These are phyloP conservation scores for Elsinoe australis DNA, from an alignment of 2,329 filamentous ascomycete species.

Conservation along the genomic window DNA sequence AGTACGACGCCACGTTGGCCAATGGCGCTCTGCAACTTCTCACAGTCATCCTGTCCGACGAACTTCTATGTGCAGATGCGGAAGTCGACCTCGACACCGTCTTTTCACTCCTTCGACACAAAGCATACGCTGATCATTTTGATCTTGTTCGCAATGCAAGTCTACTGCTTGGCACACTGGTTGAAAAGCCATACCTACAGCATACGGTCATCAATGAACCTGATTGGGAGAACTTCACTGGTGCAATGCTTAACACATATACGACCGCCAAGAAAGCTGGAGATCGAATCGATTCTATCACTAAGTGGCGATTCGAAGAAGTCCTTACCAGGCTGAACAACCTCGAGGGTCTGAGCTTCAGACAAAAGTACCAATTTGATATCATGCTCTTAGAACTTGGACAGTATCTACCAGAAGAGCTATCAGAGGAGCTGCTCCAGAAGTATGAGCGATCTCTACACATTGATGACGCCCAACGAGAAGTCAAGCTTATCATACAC, in stretches of 20 bases:
- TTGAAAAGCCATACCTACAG: background rate
- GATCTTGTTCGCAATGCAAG: constrained; percentile 1
- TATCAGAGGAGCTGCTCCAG: constrained; percentile 3
- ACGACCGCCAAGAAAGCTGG: background rate
- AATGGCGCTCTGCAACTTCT: constrained; percentile 14
- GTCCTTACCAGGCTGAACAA: background rate
- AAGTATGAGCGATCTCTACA: constrained; percentile 10
- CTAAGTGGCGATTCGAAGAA: background rate
- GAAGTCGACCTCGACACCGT: constrained; percentile 11
- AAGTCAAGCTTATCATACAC: background rate
- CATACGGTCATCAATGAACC: background rate
- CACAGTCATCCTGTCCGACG: constrained; percentile 13
- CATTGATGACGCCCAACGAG: constrained; percentile 4
- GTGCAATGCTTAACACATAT: constrained; percentile 8
- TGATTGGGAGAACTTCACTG: constrained; percentile 7
- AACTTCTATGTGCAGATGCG: constrained; percentile 1
- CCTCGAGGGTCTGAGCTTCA: background rate
- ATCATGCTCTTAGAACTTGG: constrained; percentile 1
- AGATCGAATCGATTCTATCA: background rate
- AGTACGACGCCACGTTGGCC: background rate
- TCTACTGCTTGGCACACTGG: background rate
- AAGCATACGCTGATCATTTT: background rate
- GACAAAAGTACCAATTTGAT: constrained; percentile 12
- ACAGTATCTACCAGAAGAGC: constrained; percentile 7
- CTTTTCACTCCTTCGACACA: constrained; percentile 3